Percentiles rank a stretch among this genome's conserved stretches.
These are phyloP conservation scores for Plectosphaerella plurivora DNA, from an alignment of 2,329 filamentous ascomycete genomes.

Conservation along the genomic window DNA sequence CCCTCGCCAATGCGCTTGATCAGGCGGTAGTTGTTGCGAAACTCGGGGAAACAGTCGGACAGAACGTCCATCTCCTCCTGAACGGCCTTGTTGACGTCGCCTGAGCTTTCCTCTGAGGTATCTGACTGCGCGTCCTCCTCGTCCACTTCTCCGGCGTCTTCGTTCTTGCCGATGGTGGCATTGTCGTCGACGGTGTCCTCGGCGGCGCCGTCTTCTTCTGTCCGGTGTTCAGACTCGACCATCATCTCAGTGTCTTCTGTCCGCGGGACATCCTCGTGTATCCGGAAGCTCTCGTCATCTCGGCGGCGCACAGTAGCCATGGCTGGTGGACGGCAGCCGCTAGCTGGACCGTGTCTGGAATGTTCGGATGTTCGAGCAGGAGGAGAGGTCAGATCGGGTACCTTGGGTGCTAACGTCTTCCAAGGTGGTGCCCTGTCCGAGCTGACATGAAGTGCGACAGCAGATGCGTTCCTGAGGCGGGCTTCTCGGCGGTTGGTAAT, in stretches of 20 bases:
- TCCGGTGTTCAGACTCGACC: conserved; percentile 33
- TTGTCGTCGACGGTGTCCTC: conserved; percentile 18
- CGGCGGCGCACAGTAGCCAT: conserved; percentile 10
- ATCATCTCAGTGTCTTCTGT: conserved; percentile 49
- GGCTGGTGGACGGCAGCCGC: neutral
- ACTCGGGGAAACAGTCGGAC: conserved; percentile 75
- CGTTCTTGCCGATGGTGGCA: conserved; percentile 6
- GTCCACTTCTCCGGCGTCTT: conserved; percentile 28
- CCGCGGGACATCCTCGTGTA: conserved; percentile 43
- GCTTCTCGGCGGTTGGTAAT: no score
- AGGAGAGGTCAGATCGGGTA: no score
- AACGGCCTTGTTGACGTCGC: conserved; percentile 61
- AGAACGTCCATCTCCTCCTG: conserved; percentile 85
- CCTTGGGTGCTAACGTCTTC: no score
- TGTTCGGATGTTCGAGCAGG: no score
- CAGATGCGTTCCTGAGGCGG: no score
- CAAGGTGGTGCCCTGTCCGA: no score
- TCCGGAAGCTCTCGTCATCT: conserved; percentile 35
- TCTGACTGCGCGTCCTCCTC: conserved; percentile 38
- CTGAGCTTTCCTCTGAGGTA: conserved; percentile 54
- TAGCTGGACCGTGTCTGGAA: no score
- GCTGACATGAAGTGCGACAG: no score
- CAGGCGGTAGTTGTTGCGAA: conserved; percentile 77
- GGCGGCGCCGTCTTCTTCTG: conserved; percentile 28
- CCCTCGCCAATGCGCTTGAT: conserved; percentile 98